A percentile compares a stretch with the other conserved stretches of the same genome.
phyloP scores from a whole-genome alignment of 2,329 filamentous ascomycete species.

The Aspergillus clavatus region DNA sequence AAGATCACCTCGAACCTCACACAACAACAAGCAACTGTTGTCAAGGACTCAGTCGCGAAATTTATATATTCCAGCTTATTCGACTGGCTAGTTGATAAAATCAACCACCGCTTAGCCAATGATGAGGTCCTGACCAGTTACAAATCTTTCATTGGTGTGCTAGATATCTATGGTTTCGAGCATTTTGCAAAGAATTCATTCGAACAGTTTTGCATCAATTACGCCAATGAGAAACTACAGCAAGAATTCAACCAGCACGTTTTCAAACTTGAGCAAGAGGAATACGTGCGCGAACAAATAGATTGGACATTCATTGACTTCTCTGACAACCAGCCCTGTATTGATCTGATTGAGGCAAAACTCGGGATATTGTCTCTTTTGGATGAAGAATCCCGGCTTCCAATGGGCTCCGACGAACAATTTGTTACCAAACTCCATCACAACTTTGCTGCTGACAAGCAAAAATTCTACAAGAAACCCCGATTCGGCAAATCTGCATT shows the following conservation, averaged over 20 bases:
- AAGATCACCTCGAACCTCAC: conserved; percentile 96
- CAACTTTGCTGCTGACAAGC: conserved; percentile 85
- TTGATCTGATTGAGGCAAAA: conserved; percentile 96
- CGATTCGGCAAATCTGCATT: conserved; percentile 96
- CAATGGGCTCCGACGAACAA: conserved; percentile 95
- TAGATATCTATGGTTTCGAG: conserved; percentile 99
- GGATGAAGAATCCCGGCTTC: conserved; percentile 92
- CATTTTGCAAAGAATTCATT: conserved; percentile 99
- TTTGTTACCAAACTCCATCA: conserved; percentile 95
- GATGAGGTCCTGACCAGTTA: conserved; percentile 80
- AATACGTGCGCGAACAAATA: conserved; percentile 92
- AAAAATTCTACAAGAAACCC: conserved; percentile 97
- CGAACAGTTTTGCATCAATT: conserved; percentile 99
- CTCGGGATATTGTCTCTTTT: conserved; percentile 86
- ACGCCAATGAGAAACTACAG: conserved; percentile 97
- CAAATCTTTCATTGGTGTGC: conserved; percentile 88
- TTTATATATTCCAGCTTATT: conserved; percentile 98
- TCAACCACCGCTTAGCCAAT: conserved; percentile 85
- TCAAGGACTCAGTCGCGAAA: conserved; percentile 95
- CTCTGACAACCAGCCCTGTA: conserved; percentile 98
- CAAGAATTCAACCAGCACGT: conserved; percentile 99
- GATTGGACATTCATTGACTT: conserved; percentile 99
- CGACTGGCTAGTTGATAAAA: conserved; percentile 97
- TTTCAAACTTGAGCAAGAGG: conserved; percentile 97
- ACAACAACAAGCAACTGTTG: conserved; percentile 87